A percentile compares a stretch with the other conserved stretches of the same genome.
phyloP scores from a whole-genome alignment of 208 protist genomes.

The Vickermania spadyakhi region DNA sequence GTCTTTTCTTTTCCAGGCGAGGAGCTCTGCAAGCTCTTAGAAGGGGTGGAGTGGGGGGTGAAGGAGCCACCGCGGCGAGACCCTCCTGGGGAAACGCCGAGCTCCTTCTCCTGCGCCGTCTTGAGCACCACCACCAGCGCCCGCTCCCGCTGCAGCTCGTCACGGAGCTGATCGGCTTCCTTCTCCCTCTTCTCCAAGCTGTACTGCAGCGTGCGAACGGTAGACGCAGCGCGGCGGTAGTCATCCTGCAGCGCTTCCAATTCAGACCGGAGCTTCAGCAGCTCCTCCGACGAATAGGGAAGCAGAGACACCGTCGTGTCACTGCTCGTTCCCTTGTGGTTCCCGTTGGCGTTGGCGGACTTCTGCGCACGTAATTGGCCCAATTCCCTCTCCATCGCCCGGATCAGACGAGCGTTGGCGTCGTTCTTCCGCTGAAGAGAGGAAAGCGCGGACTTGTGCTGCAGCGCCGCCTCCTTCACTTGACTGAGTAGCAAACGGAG shows the following conservation, averaged over 20 bases:
- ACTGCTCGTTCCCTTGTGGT: neutral
- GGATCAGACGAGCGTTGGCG: neutral
- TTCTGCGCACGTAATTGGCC: neutral
- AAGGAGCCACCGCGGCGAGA: neutral
- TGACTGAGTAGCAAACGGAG: no score
- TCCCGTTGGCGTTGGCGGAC: neutral
- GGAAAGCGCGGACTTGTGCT: conserved; percentile 5
- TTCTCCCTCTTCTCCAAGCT: neutral
- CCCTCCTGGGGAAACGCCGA: conserved; percentile 10
- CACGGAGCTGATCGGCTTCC: conserved; percentile 11
- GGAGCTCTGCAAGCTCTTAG: neutral
- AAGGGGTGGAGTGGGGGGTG: neutral
- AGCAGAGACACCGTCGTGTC: conserved; percentile 12
- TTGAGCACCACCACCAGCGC: conserved; percentile 5
- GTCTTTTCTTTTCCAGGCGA: neutral
- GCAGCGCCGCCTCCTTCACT: conserved; percentile 15
- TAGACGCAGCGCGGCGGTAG: conserved; percentile 3
- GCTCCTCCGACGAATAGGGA: conserved; percentile 20
- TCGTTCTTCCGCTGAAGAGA: neutral
- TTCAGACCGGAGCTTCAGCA: conserved; percentile 6
- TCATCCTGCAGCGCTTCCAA: conserved; percentile 8
- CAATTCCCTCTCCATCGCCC: conserved; percentile 2
- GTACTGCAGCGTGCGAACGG: neutral
- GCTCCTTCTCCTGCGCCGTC: conserved; percentile 8
- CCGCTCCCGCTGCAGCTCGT: conserved; percentile 7